Percentiles rank a stretch among this genome's conserved stretches.
These are phyloP conservation scores for Panaeolus papilionaceus DNA, from an alignment of 768 basidiomycete genomes.

Conservation along the genomic window DNA sequence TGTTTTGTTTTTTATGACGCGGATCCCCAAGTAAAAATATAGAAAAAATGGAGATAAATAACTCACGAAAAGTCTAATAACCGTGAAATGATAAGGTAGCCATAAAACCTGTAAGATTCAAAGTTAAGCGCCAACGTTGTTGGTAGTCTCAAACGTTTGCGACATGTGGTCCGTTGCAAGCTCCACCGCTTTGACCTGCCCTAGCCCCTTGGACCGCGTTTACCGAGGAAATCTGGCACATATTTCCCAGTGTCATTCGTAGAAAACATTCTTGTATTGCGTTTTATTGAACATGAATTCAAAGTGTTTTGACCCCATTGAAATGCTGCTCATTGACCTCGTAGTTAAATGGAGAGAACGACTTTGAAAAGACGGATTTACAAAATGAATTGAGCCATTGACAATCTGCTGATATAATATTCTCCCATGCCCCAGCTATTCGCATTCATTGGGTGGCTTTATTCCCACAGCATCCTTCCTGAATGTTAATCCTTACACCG, in stretches of 20 bases:
- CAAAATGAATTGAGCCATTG: too few relatives aligned
- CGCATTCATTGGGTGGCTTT: too few relatives aligned
- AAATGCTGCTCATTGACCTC: background rate
- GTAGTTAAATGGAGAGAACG: too few relatives aligned
- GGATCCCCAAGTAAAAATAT: background rate
- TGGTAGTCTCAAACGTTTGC: too few relatives aligned
- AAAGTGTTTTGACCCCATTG: background rate
- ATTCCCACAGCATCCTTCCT: too few relatives aligned
- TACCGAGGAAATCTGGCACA: background rate
- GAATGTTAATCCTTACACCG: too few relatives aligned
- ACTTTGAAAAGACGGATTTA: too few relatives aligned
- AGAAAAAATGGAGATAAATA: background rate
- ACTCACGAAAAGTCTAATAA: background rate
- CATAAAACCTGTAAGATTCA: background rate
- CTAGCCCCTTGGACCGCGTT: background rate
- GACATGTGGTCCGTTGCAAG: background rate
- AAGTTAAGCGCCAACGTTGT: background rate
- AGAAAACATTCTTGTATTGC: background rate
- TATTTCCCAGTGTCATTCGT: background rate
- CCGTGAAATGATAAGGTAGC: background rate
- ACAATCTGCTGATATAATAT: background rate
- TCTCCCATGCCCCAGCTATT: background rate
- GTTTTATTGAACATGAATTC: background rate
- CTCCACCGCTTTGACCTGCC: constrained; percentile 1
- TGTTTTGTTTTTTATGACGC: background rate